A percentile compares a stretch with the other conserved stretches of the same genome.
These are phyloP conservation scores for Nothophoma quercina DNA, from an alignment of 2,329 filamentous ascomycete genomes.

Conservation along the genomic window DNA sequence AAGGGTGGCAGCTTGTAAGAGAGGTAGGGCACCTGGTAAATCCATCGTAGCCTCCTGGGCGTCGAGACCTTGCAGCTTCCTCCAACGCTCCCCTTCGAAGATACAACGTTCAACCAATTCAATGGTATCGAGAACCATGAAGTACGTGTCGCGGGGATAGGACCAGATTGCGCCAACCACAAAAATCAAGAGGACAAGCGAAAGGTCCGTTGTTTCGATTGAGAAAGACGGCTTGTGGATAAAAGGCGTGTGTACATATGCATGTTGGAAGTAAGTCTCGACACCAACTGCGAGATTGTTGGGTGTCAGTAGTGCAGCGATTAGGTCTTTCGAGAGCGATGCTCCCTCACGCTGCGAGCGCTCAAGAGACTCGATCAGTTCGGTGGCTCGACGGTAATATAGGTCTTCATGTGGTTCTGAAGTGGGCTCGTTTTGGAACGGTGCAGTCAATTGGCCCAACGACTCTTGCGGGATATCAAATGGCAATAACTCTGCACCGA, in stretches of 20 bases:
- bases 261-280: neutral
- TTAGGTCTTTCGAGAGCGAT: neutral
- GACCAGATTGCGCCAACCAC: constrained; percentile 7
- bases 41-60: fast-evolving
- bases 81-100: neutral
- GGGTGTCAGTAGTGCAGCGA: neutral
- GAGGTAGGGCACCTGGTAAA: neutral
- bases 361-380: neutral
- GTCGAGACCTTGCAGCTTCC: neutral
- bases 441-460: neutral
- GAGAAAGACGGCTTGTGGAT: constrained; percentile 1
- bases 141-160: constrained; percentile 8
- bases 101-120: neutral
- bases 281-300: neutral
- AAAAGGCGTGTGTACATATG: constrained; percentile 3
- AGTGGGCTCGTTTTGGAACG: neutral
- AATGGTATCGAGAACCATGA: constrained; percentile 1
- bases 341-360: neutral
- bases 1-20: constrained; percentile 5
- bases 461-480: neutral
- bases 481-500: neutral
- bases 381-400: neutral
- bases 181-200: neutral
- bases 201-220: neutral
- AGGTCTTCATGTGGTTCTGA: neutral